Base-by-base conservation (phyloP, 169 alveolate species). In the Sarcocystis neurona region DNA sequence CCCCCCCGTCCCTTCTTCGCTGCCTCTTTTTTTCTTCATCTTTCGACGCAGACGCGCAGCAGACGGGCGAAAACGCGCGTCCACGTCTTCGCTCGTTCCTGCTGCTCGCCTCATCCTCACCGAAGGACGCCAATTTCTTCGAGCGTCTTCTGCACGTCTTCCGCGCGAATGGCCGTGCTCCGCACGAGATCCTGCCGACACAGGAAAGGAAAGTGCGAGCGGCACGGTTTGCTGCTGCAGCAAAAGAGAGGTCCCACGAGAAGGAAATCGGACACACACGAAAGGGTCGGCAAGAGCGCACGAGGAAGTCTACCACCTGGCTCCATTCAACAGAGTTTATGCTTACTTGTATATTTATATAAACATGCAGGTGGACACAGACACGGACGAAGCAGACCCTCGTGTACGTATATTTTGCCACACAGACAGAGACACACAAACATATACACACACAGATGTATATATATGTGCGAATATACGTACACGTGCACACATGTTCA, bases 51-150 rank as follows among this genome's bases (percentile, higher is more conserved):
- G n/a, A n/a, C n/a, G n/a, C n/a, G n/a, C n/a, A n/a, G n/a, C n/a
- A n/a, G n/a, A n/a, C n/a, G n/a, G n/a, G n/a, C n/a, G n/a, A n/a
- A n/a, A n/a, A n/a, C n/a, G n/a, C n/a, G n/a, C n/a, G n/a, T n/a
- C n/a, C n/a, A n/a, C n/a, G n/a, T n/a, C n/a, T n/a, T n/a, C n/a
- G n/a, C n/a, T n/a, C n/a, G n/a, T n/a, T n/a, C n/a, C n/a, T n/a
- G n/a, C n/a, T n/a, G n/a, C n/a, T n/a, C n/a, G n/a, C n/a, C n/a
- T n/a, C n/a, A 74, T 5, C 87, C 91, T 43, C 56, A 89, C 92
- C 88, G 53, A 43, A 89, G 90, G 20, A 79, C 89, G 63, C 90
- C 92, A 53, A 89, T 89, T 43, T 79, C 90, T 63, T 89, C 88
- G 30, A 89, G 87, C 0, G 92, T 89, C 53, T 84, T 53, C 58